These are phyloP conservation scores for Microsporum canis DNA, from an alignment of 2,329 filamentous ascomycete genomes.

Conservation along the genomic window DNA sequence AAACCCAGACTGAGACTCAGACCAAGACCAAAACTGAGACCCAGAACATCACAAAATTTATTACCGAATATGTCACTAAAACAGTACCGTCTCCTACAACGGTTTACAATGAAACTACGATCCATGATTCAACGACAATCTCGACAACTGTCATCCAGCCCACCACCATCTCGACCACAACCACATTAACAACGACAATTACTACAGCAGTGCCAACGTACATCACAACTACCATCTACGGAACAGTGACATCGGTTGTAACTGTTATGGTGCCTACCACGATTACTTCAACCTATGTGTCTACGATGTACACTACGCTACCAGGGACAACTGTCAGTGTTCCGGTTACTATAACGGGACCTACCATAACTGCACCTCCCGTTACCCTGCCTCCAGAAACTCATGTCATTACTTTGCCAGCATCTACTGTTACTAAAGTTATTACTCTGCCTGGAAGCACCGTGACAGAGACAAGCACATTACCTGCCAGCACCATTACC, in stretches of 20 bases:
- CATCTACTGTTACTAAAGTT: conserved; percentile 4
- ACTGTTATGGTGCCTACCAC: conserved; percentile 25
- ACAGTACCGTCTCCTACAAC: conserved; percentile 1
- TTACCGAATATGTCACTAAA: conserved; percentile 1
- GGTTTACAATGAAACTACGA: not conserved
- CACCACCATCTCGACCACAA: conserved; percentile 6
- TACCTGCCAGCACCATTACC: conserved; percentile 15
- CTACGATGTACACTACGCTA: conserved; percentile 12
- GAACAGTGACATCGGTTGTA: conserved; percentile 17
- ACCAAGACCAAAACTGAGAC: conserved; percentile 10
- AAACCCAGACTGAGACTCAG: conserved; percentile 10
- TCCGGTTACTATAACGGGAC: conserved; percentile 8
- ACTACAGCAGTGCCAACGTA: conserved; percentile 9
- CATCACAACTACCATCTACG: conserved; percentile 16
- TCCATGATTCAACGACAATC: conserved; percentile 2
- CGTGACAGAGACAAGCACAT: conserved; percentile 13
- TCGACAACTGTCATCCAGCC: conserved; percentile 4
- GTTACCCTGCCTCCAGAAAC: conserved; percentile 4
- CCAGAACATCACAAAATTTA: not conserved
- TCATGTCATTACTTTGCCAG: conserved; percentile 7
- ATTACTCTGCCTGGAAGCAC: not conserved
- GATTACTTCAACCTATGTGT: conserved; percentile 17
- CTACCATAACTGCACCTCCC: conserved; percentile 7
- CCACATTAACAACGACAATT: conserved; percentile 4
- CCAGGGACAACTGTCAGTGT: not conserved